Percentiles rank a stretch among this genome's conserved stretches.
These are phyloP conservation scores for Microthlaspi erraticum DNA, from an alignment of 345 rosid species.

Conservation along the genomic window DNA sequence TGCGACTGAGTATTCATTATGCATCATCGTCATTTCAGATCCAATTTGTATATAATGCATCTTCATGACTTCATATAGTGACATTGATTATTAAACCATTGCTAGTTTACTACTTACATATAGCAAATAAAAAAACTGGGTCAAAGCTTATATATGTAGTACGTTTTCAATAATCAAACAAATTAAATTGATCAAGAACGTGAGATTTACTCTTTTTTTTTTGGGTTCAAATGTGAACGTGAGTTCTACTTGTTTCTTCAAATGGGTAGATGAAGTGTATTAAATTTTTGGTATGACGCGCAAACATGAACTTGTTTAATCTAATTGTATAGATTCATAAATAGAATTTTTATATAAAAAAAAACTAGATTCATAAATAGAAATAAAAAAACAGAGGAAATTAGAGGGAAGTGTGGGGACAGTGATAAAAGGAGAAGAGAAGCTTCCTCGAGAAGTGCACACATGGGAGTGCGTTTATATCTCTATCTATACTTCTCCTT, in stretches of 20 bases:
- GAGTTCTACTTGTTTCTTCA: no score
- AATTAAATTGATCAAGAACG: no score
- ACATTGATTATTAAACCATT: neutral
- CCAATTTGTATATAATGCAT: neutral
- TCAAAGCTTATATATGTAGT: no score
- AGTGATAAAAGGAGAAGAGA: slow-evolving; percentile 38
- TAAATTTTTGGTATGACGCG: neutral
- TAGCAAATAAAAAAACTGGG: no score
- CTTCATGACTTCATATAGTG: slow-evolving; percentile 16
- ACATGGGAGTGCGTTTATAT: slow-evolving; percentile 46
- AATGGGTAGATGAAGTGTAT: slow-evolving; percentile 1
- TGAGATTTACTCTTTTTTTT: no score
- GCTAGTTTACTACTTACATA: no score
- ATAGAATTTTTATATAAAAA: neutral
- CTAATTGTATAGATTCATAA: neutral
- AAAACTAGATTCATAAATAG: neutral
- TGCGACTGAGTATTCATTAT: slow-evolving; percentile 27
- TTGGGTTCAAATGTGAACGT: no score
- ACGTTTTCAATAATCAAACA: no score
- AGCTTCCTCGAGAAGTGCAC: slow-evolving; percentile 51
- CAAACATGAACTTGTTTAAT: neutral
- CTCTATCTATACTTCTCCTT: slow-evolving; percentile 39
- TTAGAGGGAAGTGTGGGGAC: slow-evolving; percentile 39
- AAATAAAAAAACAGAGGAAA: neutral
- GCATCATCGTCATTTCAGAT: slow-evolving; percentile 24